These are phyloP conservation scores for Myxozyma sirexii DNA, from an alignment of 805 yeast species.

Conservation along the genomic window DNA sequence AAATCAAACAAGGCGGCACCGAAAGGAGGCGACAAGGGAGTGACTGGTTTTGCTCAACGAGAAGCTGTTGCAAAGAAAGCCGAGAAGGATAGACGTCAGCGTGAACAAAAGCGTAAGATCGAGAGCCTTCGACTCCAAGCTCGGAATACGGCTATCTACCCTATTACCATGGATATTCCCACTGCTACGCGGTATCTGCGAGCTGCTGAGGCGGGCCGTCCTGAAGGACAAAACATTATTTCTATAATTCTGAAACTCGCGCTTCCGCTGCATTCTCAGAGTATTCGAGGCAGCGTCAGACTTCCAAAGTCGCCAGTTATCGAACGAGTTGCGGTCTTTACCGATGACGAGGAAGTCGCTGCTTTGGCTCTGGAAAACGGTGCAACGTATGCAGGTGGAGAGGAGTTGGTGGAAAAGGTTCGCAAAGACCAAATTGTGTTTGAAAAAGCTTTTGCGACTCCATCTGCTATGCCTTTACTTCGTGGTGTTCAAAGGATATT, in stretches of 20 bases:
- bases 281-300: conserved; percentile 68
- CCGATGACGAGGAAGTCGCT: conserved; percentile 56
- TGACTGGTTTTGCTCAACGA: not conserved
- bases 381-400: conserved; percentile 71
- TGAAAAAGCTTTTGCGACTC: conserved; percentile 82
- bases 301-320: conserved; percentile 74
- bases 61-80: conserved; percentile 9
- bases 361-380: conserved; percentile 60
- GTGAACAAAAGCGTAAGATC: conserved; percentile 36
- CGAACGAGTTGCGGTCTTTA: conserved; percentile 68
- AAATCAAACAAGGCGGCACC: not conserved
- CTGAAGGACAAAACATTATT: conserved; percentile 69
- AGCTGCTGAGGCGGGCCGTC: conserved; percentile 89
- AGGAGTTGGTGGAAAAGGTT: conserved; percentile 66
- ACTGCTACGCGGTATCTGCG: conserved; percentile 70
- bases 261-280: conserved; percentile 76
- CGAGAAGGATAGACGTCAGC: conserved; percentile 38
- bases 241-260: conserved; percentile 65
- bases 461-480: conserved; percentile 70
- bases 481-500: conserved; percentile 71
- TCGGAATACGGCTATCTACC: conserved; percentile 51
- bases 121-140: conserved; percentile 44
- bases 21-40: not conserved
- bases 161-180: conserved; percentile 67
- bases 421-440: conserved; percentile 58